phyloP scores from a whole-genome alignment of 2,329 filamentous ascomycete species.

The Oidium heveae region DNA sequence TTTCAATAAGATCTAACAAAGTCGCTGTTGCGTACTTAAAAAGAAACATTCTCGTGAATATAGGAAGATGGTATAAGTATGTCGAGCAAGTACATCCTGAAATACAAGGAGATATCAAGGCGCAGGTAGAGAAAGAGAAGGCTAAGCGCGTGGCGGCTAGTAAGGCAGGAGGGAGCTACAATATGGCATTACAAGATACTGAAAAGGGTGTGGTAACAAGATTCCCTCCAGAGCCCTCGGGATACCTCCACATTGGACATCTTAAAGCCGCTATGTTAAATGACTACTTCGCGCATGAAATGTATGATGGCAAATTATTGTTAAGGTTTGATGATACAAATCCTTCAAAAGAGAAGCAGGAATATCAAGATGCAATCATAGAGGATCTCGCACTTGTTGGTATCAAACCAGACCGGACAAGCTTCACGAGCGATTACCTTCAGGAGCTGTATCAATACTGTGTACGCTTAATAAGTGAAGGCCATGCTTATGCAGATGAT shows the following conservation, averaged over 20 bases:
- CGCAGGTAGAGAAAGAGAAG: constrained; percentile 39
- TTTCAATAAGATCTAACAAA: constrained; percentile 58
- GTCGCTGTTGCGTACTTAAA: constrained; percentile 62
- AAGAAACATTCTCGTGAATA: constrained; percentile 49
- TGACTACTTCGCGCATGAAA: constrained; percentile 89
- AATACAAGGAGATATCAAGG: constrained; percentile 44
- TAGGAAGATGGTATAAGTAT: constrained; percentile 70
- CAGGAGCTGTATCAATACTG: constrained; percentile 72
- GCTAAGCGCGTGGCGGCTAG: constrained; percentile 42
- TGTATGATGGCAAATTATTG: constrained; percentile 74
- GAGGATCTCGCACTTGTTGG: constrained; percentile 82
- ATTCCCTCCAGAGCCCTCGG: constrained; percentile 72
- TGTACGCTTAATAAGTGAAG: constrained; percentile 61
- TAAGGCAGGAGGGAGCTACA: constrained; percentile 67
- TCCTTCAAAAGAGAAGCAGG: constrained; percentile 87
- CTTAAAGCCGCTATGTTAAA: constrained; percentile 83
- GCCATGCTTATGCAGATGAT: constrained; percentile 82
- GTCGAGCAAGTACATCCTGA: constrained; percentile 63
- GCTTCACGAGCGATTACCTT: constrained; percentile 91
- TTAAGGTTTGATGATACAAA: constrained; percentile 96
- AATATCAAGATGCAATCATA: constrained; percentile 82
- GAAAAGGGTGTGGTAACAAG: constrained; percentile 76
- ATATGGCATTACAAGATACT: constrained; percentile 62
- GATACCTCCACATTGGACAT: constrained; percentile 87
- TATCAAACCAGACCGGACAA: constrained; percentile 64